A percentile compares a stretch with the other conserved stretches of the same genome.
These are phyloP conservation scores for Phtheirospermum japonicum DNA, from an alignment of 257 asterid species.

Conservation along the genomic window DNA sequence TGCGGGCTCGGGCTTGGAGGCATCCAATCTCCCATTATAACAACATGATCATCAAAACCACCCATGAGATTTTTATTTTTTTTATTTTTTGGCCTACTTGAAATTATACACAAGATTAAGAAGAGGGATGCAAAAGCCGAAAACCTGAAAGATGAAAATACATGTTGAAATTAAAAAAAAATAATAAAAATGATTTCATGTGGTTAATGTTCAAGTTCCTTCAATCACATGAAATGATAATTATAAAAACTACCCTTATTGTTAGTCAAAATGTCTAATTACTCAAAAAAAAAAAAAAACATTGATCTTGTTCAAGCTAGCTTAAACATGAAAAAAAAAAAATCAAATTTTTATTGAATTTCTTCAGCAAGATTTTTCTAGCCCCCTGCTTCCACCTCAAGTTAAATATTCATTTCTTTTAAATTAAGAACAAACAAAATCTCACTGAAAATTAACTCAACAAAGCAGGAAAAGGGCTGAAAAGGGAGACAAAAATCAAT, in stretches of 20 bases:
- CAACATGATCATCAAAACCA: constrained; percentile 62
- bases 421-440: not conserved
- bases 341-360: too few relatives aligned
- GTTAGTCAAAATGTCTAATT: not conserved
- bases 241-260: not conserved
- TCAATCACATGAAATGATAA: not conserved
- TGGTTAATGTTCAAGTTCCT: not conserved
- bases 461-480: not conserved
- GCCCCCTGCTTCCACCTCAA: too few relatives aligned
- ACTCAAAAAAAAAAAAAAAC: not conserved
- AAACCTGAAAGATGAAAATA: constrained; percentile 15
- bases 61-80: constrained; percentile 38
- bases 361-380: too few relatives aligned
- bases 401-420: not conserved
- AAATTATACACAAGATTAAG: not conserved
- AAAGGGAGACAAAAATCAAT: not conserved
- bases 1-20: constrained; percentile 59
- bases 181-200: not conserved
- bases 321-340: too few relatives aligned
- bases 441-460: not conserved
- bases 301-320: too few relatives aligned
- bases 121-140: not conserved
- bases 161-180: not conserved
- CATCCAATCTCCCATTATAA: constrained; percentile 75
- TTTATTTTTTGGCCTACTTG: not conserved